These are phyloP conservation scores for Colletotrichum sp. DNA, from an alignment of 2,329 filamentous ascomycete species.

Conservation along the genomic window DNA sequence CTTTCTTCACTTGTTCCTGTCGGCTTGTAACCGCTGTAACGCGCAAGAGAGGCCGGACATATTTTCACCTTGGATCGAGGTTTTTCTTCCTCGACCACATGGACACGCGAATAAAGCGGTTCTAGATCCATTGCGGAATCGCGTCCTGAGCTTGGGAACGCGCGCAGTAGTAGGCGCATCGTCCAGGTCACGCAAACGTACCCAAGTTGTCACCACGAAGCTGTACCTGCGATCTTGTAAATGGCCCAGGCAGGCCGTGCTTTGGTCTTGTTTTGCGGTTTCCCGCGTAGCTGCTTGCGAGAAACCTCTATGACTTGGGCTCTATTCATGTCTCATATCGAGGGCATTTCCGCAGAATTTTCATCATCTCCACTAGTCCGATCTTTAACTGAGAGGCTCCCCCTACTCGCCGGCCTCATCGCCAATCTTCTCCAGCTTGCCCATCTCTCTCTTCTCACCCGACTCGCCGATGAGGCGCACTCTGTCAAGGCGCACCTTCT, in stretches of 20 bases:
- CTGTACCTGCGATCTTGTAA: neutral
- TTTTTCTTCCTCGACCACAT: neutral
- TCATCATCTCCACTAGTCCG: neutral
- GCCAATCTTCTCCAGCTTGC: constrained; percentile 93
- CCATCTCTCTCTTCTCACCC: constrained; percentile 91
- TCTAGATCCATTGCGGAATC: neutral
- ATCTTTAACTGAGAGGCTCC: neutral
- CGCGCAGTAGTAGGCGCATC: neutral
- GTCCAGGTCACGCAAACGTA: neutral
- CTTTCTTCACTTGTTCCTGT: constrained; percentile 35
- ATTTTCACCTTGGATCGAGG: constrained; percentile 2
- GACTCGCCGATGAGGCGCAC: constrained; percentile 84
- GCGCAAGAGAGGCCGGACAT: constrained; percentile 50
- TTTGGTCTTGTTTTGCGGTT: neutral
- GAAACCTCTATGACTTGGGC: constrained; percentile 13
- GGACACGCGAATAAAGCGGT: neutral
- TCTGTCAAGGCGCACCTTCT: constrained; percentile 85
- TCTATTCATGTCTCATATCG: constrained; percentile 20
- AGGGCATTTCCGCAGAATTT: neutral
- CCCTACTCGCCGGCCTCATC: constrained; percentile 70
- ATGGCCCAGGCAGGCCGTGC: neutral
- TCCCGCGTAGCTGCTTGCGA: neutral
- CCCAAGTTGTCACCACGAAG: neutral
- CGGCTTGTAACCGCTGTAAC: neutral
- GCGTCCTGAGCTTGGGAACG: neutral